phyloP scores from a whole-genome alignment of 129 eudicot species.

The Rutidosis leptorrhynchoides region DNA sequence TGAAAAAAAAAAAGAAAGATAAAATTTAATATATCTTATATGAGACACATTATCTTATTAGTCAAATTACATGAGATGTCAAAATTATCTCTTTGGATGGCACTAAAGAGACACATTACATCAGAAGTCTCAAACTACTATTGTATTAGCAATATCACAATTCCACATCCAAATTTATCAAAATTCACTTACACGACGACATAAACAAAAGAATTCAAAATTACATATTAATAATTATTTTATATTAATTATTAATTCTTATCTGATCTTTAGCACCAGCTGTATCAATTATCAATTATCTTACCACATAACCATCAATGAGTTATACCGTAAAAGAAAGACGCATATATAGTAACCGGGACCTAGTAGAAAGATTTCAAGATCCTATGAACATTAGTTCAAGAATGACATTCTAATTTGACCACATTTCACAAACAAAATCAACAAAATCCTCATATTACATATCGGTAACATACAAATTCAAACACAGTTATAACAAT shows the following conservation, averaged over 20 bases:
- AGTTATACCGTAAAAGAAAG: neutral
- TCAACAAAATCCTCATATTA: neutral
- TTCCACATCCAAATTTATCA: neutral
- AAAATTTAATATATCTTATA: no score
- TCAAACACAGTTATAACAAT: neutral
- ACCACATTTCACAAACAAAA: neutral
- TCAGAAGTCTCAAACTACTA: neutral
- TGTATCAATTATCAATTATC: no score
- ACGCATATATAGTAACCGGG: neutral
- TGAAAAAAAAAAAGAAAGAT: no score
- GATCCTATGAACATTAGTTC: neutral
- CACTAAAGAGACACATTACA: neutral
- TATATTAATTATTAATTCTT: no score
- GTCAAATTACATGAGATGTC: no score
- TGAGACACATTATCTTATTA: no score
- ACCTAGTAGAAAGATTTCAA: neutral
- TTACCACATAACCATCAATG: neutral
- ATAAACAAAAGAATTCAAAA: no score
- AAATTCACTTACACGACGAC: neutral
- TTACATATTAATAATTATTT: no score
- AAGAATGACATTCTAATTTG: neutral
- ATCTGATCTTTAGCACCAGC: neutral
- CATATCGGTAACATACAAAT: neutral
- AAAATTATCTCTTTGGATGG: neutral
- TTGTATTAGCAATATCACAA: neutral